Base-by-base conservation (phyloP, 2,329 filamentous ascomycete species). In the Penicillium sp. region DNA sequence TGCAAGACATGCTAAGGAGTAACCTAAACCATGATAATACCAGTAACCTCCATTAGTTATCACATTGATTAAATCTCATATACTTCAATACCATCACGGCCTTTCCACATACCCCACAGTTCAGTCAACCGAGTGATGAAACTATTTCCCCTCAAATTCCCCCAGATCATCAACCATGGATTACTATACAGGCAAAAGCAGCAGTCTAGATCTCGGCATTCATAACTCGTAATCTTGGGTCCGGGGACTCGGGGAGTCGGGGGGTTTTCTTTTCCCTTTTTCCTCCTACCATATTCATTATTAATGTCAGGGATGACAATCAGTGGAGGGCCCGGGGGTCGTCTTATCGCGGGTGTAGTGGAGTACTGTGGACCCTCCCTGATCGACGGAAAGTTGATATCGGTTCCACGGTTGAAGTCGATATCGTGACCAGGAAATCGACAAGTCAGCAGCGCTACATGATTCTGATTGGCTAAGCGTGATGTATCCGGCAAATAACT, bases 1-100 rank as follows among this genome's bases (percentile, higher is more conserved):
- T 61, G 57, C 57, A 61, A 57, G 46, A 53, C 50, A 57, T 61
- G 37, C 31, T 46, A 57, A 56, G 12, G 16, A 31, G 25, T 38
- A 41, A n/a, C 12, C 12, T 43, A 12, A 54, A 25, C 33, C 37
- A 31, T 26, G 12, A 42, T 26, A 42, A 28, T 30, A 46, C 42
- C 12, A 30, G 42, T 31, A 17, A 46, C 12, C 10, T 5, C 22
- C 17, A 19, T 12, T 31, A n/a, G 12, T 31, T 22, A 43, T 31
- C 22, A 16, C 1, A 50, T 36, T 28, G 22, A 51, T 17, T 45
- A 36, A 4, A 5, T 42, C 4, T 42, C 22, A 10, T 26, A n/a
- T 51, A 26, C 26, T 40, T 16, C 6, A 22, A 41, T 26, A 36
- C 14, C 19, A 4, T 26, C 45, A 36, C 26, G 19, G 10, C 33